Conservation (phyloP, 371 early-diverging fungal genomes). For the Rhizopus stolonifer region DNA sequence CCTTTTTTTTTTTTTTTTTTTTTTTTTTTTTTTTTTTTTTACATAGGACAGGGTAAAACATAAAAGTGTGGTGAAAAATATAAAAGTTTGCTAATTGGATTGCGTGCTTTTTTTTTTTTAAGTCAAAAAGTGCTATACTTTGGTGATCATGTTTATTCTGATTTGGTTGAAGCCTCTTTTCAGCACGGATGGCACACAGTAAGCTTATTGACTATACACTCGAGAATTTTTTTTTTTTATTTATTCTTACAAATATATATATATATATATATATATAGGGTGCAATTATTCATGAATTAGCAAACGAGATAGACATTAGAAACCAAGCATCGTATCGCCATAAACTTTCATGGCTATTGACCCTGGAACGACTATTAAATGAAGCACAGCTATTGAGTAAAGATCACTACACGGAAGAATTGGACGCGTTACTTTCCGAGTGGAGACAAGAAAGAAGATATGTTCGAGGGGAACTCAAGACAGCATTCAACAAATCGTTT, state of each 20-base stretch:
- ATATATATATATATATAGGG: slow-evolving; percentile 28
- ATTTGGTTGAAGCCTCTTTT: slow-evolving; percentile 61
- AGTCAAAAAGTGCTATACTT: slow-evolving; percentile 64
- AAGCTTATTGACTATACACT: background rate
- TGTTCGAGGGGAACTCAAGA: slow-evolving; percentile 47
- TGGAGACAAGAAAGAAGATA: slow-evolving; percentile 52
- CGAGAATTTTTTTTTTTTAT: background rate
- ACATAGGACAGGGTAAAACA: background rate
- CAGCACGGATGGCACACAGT: slow-evolving; percentile 72
- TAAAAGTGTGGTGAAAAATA: too few relatives aligned
- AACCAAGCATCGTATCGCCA: slow-evolving; percentile 54
- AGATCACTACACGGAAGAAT: slow-evolving; percentile 25
- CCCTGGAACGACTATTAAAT: slow-evolving; percentile 55
- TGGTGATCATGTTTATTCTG: slow-evolving; percentile 71
- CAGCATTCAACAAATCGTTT: slow-evolving; percentile 60
- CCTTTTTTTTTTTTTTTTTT: too few relatives aligned
- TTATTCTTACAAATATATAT: background rate
- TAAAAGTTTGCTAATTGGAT: background rate
- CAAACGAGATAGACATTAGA: slow-evolving; percentile 54
- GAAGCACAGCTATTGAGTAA: slow-evolving; percentile 52
- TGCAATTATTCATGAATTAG: slow-evolving; percentile 65
- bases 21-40: background rate
- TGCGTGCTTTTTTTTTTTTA: background rate
- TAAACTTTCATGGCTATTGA: slow-evolving; percentile 52
- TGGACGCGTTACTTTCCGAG: slow-evolving; percentile 42